These are phyloP conservation scores for Anthracocystis panici-leucophaei DNA, from an alignment of 1,284 basidiomycete species.

Conservation along the genomic window DNA sequence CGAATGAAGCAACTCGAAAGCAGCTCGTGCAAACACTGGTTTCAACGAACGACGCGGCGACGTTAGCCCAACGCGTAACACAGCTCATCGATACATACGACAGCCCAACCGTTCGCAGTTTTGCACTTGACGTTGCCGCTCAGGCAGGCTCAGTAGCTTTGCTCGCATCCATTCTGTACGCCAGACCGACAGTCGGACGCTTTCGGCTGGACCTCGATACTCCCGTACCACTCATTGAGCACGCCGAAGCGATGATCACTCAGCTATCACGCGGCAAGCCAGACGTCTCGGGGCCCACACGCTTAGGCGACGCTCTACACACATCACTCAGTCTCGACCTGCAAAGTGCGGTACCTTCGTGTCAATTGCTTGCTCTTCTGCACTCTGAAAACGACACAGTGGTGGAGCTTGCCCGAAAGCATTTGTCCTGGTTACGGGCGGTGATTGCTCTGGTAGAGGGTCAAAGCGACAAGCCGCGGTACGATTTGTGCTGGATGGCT, in stretches of 20 bases:
- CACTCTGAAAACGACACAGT: not conserved
- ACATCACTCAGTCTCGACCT: slow-evolving; percentile 4
- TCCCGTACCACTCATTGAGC: slow-evolving; percentile 1
- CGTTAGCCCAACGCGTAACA: not conserved
- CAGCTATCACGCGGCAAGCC: not conserved
- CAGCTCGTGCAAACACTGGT: slow-evolving; percentile 11
- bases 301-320: slow-evolving; percentile 7
- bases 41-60: not conserved
- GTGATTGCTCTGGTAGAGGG: slow-evolving; percentile 13
- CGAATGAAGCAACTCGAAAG: slow-evolving; percentile 1
- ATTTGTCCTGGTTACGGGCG: slow-evolving; percentile 21
- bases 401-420: not conserved
- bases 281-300: no score
- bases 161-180: slow-evolving; percentile 21
- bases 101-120: slow-evolving; percentile 8
- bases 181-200: slow-evolving; percentile 29
- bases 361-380: slow-evolving; percentile 25
- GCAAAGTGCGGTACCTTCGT: slow-evolving; percentile 25
- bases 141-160: not conserved
- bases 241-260: not conserved
- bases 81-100: slow-evolving; percentile 44
- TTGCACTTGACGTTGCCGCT: slow-evolving; percentile 6
- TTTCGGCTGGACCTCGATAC: slow-evolving; percentile 21
- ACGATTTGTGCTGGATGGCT: slow-evolving; percentile 41
- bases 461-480: not conserved